phyloP scores from a whole-genome alignment of 2,329 filamentous ascomycete genomes.

The Trichocomaceae sp. region DNA sequence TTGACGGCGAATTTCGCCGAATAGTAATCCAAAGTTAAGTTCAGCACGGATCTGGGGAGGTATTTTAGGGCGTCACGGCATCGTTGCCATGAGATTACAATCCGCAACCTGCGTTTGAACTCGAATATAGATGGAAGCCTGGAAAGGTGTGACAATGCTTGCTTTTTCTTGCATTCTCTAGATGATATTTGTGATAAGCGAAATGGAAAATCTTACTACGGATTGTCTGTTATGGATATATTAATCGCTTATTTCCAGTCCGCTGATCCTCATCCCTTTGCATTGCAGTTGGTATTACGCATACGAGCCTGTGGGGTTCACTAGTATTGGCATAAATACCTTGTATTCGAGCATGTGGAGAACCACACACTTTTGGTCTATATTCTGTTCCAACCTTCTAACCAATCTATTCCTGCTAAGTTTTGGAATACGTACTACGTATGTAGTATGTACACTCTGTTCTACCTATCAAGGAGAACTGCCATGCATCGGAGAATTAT shows the following conservation, averaged over 20 bases:
- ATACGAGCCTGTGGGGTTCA: slow-evolving; percentile 7
- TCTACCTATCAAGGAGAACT: background rate
- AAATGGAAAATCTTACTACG: background rate
- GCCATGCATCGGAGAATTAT: slow-evolving; percentile 4
- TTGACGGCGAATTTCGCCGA: background rate
- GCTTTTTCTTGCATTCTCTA: background rate
- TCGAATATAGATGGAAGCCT: background rate
- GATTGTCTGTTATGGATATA: background rate
- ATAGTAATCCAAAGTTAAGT: background rate
- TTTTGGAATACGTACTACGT: too few relatives aligned
- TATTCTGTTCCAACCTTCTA: background rate
- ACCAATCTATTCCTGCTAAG: background rate
- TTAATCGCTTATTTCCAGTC: background rate
- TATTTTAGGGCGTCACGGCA: too few relatives aligned
- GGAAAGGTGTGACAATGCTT: slow-evolving; percentile 5
- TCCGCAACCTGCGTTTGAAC: background rate
- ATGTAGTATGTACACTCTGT: background rate
- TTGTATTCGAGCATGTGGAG: slow-evolving; percentile 6
- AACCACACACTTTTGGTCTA: background rate
- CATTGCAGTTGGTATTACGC: background rate
- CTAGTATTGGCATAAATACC: background rate
- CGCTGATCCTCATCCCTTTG: background rate
- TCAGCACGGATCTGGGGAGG: background rate
- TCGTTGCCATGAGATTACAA: background rate
- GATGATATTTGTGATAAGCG: background rate